Conservation (phyloP, 2,329 filamentous ascomycete species). For the Cercospora sp. region DNA sequence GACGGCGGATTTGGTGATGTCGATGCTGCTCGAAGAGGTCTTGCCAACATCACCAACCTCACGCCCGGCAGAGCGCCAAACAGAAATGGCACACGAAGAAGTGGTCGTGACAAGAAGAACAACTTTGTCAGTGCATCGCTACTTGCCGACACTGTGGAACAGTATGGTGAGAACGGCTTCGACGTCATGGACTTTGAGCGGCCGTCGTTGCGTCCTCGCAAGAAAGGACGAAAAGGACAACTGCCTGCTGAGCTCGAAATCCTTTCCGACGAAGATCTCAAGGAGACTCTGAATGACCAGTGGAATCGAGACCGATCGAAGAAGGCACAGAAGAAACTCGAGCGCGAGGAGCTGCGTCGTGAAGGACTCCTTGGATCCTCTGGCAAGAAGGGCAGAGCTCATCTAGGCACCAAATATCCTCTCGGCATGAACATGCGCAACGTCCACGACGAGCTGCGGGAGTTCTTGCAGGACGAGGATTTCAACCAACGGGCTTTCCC, state of each 20-base stretch:
- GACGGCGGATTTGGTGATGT: constrained; percentile 35
- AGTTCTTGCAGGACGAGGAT: constrained; percentile 65
- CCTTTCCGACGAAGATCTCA: constrained; percentile 48
- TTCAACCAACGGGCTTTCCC: constrained; percentile 71
- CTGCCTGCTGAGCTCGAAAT: constrained; percentile 40
- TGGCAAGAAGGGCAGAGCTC: constrained; percentile 43
- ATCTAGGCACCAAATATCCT: constrained; percentile 68
- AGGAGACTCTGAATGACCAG: constrained; percentile 41
- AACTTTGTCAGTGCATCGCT: constrained; percentile 56
- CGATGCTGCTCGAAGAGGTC: constrained; percentile 34
- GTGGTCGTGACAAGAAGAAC: constrained; percentile 30
- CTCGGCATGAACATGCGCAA: constrained; percentile 70
- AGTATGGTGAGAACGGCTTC: constrained; percentile 68
- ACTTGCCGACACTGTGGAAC: constrained; percentile 61
- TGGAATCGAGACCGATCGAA: constrained; percentile 50
- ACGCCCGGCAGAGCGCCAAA: constrained; percentile 20
- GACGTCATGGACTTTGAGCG: constrained; percentile 83
- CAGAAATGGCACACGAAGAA: constrained; percentile 27
- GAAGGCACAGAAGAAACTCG: constrained; percentile 50
- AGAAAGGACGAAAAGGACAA: constrained; percentile 60
- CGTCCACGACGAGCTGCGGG: constrained; percentile 69
- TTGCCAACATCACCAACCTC: constrained; percentile 32
- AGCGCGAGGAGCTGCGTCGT: constrained; percentile 48
- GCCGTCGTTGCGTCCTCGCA: constrained; percentile 64
- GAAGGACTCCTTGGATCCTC: constrained; percentile 44